Percentiles rank a stretch among this genome's conserved stretches.
phyloP scores from a whole-genome alignment of 1,284 basidiomycete species.

The Heterobasidion annosum region DNA sequence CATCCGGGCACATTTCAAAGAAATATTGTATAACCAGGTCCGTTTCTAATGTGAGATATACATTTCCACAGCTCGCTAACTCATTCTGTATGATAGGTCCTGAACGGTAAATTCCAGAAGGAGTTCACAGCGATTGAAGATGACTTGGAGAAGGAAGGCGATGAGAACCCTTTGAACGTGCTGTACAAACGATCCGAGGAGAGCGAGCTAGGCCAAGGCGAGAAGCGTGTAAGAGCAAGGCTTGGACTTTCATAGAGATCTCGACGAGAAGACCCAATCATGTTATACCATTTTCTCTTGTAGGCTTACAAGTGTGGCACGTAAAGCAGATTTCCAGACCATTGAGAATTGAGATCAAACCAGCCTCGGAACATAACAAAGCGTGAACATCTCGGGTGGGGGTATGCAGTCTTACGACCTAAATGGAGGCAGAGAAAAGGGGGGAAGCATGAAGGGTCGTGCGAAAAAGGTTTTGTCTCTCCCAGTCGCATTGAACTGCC shows the following conservation, averaged over 20 bases:
- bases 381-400: too few relatives aligned
- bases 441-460: background rate
- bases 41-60: conserved; percentile 1
- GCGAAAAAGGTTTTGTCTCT: background rate
- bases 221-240: conserved; percentile 45
- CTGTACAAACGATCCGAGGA: conserved; percentile 43
- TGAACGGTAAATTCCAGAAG: conserved; percentile 51
- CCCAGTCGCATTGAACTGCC: background rate
- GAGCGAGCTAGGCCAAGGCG: conserved; percentile 46
- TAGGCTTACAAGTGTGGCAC: background rate
- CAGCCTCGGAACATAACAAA: too few relatives aligned
- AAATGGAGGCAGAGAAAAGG: background rate
- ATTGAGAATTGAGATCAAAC: too few relatives aligned
- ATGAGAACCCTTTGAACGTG: conserved; percentile 44
- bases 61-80: background rate
- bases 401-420: background rate
- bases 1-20: conserved; percentile 42
- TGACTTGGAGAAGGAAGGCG: conserved; percentile 50
- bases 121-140: conserved; percentile 49
- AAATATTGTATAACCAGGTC: conserved; percentile 51
- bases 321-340: too few relatives aligned
- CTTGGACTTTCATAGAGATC: conserved; percentile 28
- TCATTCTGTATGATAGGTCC: conserved; percentile 25
- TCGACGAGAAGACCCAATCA: background rate
- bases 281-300: background rate